Evolutionary conservation across 2,329 filamentous ascomycete genomes (phyloP), one percentile per base, ranked within the genome.

Genomic region (Tolypocladium capitatum): DNA sequence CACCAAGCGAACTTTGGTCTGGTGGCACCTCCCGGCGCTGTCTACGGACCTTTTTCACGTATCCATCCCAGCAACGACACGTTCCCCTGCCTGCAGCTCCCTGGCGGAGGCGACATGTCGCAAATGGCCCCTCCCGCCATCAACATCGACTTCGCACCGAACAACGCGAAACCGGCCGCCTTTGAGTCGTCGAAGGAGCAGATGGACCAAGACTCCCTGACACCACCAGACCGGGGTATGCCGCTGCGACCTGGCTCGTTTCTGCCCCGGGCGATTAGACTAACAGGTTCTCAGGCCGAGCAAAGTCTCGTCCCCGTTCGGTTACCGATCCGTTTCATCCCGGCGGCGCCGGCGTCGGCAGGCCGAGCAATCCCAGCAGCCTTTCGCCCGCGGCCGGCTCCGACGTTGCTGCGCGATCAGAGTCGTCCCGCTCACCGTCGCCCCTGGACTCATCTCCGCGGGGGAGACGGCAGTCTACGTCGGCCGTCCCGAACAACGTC

Each of bases 41-140:
- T 63, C 42, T 78, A 64, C 44, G 61, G 61, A 9, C 49, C 61
- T 51, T 62, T 67, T 57, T 44, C 74, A 46, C 63, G 55, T 54
- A 61, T 69, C 51, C 67, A 60, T 51, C 65, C 53, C 30, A 59
- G 52, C 28, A 60, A 59, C 3, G 75, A 80, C 55, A 68, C 74
- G 8, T 81, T 80, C 55, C 73, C 76, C 6, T 63, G 68, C 30
- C 63, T 80, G 18, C 68, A 71, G 48, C 68, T 71, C 24, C 63
- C 64, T n/a, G 65, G 63, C 27, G 67, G 67, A 24, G 63, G 67
- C 30, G 84, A 90, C 49, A 76, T 86, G 61, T 78, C 80, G 6
- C 81, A 85, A 55, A 92, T 94, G 83, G 84, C 84, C 4, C 86
- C 90, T n/a, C 90, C 90, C 0, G 86, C 90, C 46, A 96, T 96